Evolutionary conservation across 106 monocot species (phyloP), one percentile per base, ranked within the genome.

Genomic region (Dioscorea zingiberensis): DNA sequence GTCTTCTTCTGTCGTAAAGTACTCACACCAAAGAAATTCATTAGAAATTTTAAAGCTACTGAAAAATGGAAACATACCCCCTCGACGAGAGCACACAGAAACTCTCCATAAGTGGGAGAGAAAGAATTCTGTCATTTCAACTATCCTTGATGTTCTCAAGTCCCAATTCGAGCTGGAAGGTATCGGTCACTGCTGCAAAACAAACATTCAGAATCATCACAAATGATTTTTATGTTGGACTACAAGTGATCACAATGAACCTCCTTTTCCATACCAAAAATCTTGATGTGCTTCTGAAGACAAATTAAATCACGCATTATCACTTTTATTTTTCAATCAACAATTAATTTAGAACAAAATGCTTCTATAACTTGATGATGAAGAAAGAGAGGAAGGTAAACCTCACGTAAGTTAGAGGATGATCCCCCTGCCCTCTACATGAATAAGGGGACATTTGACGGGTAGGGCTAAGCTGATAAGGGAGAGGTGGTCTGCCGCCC

Each of bases 401-500:
- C n/a, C 54, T 57, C 59, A 74, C 60, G 63, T n/a, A n/a, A n/a
- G 63, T 48, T n/a, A 47, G 3, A 51, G 21, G 46, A 4, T 4
- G 15, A 51, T 17, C 13, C 15, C n/a, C 21, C 44, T 16, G 48
- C 29, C 25, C 29, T 51, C 63, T 14, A 78, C 78, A 60, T 78
- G 78, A 18, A 78, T 48, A 22, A 78, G 68, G 22, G 61, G n/a
- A n/a, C n/a, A n/a, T n/a, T n/a, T 54, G 60, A 47, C 16, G n/a
- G 21, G 77, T 13, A 3, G 55, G 23, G 18, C 46, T 62, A n/a
- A n/a, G 22, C 38, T 58, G 47, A 44, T 47, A 3, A 64, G 56
- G 18, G n/a, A n/a, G n/a, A 78, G 68, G 23, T 68, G 67, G 10
- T 78, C 73, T 8, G 58, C 47, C 2, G 78, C 68, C 78, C 78